Conservation (phyloP, 2,329 filamentous ascomycete genomes). For the Hymenoscyphus occultus region DNA sequence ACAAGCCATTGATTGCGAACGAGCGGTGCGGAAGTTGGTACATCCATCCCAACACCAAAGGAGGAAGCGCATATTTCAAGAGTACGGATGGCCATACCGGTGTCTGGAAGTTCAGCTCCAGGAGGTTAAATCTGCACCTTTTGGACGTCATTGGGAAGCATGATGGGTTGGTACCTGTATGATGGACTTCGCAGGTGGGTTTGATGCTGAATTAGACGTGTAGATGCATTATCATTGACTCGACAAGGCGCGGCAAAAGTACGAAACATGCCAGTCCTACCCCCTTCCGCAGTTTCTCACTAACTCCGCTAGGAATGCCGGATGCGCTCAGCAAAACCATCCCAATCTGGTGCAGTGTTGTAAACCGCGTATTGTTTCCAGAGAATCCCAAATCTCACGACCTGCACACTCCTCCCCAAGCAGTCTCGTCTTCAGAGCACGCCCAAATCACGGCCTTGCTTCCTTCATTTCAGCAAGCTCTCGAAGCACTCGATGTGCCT, state of each 20-base stretch:
- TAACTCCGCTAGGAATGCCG: slow-evolving; percentile 64
- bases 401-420: slow-evolving; percentile 69
- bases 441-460: slow-evolving; percentile 65
- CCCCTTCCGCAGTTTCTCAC: slow-evolving; percentile 13
- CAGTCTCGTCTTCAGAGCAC: slow-evolving; percentile 72
- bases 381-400: slow-evolving; percentile 43
- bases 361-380: slow-evolving; percentile 78
- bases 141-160: slow-evolving; percentile 62
- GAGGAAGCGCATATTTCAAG: slow-evolving; percentile 88
- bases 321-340: slow-evolving; percentile 93
- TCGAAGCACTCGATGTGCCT: slow-evolving; percentile 59
- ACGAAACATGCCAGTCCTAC: slow-evolving; percentile 31
- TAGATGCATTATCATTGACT: slow-evolving; percentile 83
- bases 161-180: slow-evolving; percentile 56
- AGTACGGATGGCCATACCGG: slow-evolving; percentile 92
- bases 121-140: slow-evolving; percentile 81
- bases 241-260: slow-evolving; percentile 86
- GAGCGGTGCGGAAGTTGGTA: slow-evolving; percentile 98
- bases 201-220: slow-evolving; percentile 5
- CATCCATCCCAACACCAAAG: slow-evolving; percentile 62
- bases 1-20: slow-evolving; percentile 79
- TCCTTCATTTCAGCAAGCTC: slow-evolving; percentile 51
- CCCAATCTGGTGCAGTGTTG: slow-evolving; percentile 86
- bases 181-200: not conserved
- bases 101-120: slow-evolving; percentile 84